A percentile compares a stretch with the other conserved stretches of the same genome.
phyloP scores from a whole-genome alignment of 169 alveolate genomes.

The Eimeria tenella region DNA sequence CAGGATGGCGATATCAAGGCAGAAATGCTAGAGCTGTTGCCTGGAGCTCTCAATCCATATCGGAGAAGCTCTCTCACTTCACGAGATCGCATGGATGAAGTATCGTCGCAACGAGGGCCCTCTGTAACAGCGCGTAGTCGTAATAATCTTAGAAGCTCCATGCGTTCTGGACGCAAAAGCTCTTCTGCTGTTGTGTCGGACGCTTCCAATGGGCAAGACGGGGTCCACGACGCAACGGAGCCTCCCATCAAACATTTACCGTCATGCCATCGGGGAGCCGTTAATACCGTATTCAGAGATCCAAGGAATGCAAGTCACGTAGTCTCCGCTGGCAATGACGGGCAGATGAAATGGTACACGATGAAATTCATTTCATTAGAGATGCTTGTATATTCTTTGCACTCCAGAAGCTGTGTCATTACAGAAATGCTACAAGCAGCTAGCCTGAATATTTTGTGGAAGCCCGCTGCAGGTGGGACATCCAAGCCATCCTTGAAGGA shows the following conservation, averaged over 20 bases:
- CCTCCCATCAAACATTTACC: neutral
- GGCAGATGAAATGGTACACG: slow-evolving; percentile 44
- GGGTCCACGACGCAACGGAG: neutral
- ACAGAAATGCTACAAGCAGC: too few relatives aligned
- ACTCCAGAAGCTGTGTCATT: too few relatives aligned
- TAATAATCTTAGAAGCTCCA: slow-evolving; percentile 30
- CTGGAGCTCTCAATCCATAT: neutral
- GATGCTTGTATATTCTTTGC: too few relatives aligned
- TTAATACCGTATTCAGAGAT: slow-evolving; percentile 58
- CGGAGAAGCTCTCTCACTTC: neutral
- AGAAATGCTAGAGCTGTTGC: slow-evolving; percentile 47
- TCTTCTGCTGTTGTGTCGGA: slow-evolving; percentile 27
- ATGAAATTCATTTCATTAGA: neutral
- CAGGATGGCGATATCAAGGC: slow-evolving; percentile 70
- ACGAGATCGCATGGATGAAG: neutral
- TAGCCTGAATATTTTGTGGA: too few relatives aligned
- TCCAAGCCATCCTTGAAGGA: slow-evolving; percentile 43
- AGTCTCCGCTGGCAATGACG: slow-evolving; percentile 69
- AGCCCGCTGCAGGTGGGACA: slow-evolving; percentile 48
- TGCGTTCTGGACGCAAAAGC: slow-evolving; percentile 49
- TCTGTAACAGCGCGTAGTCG: slow-evolving; percentile 46
- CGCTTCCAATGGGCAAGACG: slow-evolving; percentile 3
- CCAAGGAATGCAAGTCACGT: slow-evolving; percentile 29
- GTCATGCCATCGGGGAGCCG: slow-evolving; percentile 24
- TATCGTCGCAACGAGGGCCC: neutral